Conservation (phyloP, 345 rosid species). For the Odontarrhena argentea region DNA sequence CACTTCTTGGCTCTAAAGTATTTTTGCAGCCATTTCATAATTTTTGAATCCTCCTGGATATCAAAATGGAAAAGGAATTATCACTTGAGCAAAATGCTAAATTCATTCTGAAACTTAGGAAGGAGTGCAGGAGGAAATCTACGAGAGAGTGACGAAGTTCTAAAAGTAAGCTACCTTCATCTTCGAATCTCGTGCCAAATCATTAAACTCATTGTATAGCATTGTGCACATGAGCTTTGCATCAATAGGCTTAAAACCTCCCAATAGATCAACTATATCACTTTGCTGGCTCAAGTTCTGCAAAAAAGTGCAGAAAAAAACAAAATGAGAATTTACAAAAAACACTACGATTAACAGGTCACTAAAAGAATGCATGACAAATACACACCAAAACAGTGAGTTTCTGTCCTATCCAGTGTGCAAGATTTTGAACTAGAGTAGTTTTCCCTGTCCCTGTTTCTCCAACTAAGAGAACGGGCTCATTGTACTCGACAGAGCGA, state of each 20-base stretch:
- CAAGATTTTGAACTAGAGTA: conserved; percentile 89
- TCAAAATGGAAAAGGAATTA: conserved; percentile 34
- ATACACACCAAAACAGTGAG: conserved; percentile 84
- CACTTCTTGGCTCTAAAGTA: conserved; percentile 56
- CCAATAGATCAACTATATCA: conserved; percentile 88
- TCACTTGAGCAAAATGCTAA: conserved; percentile 30
- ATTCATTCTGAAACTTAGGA: neutral
- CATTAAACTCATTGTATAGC: conserved; percentile 68
- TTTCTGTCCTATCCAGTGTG: conserved; percentile 75
- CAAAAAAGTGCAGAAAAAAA: neutral
- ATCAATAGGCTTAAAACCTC: conserved; percentile 95
- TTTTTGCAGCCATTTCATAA: conserved; percentile 52
- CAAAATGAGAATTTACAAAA: neutral
- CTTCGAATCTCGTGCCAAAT: conserved; percentile 58
- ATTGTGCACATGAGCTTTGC: conserved; percentile 66
- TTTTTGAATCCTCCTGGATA: conserved; percentile 51
- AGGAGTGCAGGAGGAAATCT: conserved; percentile 11
- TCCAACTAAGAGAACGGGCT: conserved; percentile 96
- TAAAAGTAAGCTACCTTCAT: conserved; percentile 49
- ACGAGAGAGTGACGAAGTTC: conserved; percentile 1
- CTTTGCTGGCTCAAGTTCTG: conserved; percentile 99
- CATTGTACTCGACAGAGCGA: conserved; percentile 76
- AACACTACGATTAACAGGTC: conserved; percentile 9
- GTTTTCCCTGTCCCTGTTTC: conserved; percentile 99
- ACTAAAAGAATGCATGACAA: conserved; percentile 24